Conservation (phyloP, 768 basidiomycete species). For the Hericium coralloides region DNA sequence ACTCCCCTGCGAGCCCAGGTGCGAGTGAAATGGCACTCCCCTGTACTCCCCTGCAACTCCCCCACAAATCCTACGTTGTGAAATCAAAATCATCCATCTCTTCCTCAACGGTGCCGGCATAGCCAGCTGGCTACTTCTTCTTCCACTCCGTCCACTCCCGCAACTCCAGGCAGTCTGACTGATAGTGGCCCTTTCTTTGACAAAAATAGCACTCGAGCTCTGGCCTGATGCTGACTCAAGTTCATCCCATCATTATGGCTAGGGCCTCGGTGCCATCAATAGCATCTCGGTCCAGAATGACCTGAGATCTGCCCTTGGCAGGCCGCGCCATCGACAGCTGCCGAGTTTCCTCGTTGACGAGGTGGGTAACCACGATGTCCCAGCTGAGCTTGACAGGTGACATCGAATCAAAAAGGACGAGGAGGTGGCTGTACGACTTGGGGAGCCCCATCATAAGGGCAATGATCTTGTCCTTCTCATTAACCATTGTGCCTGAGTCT, state of each 20-base stretch:
- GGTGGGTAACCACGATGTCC: slow-evolving; percentile 18
- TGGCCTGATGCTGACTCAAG: not conserved
- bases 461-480: slow-evolving; percentile 22
- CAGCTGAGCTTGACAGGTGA: slow-evolving; percentile 18
- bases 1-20: too few relatives aligned
- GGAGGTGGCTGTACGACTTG: slow-evolving; percentile 18
- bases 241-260: not conserved
- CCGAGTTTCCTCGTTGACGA: slow-evolving; percentile 26
- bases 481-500: slow-evolving; percentile 13
- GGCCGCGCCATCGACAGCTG: not conserved
- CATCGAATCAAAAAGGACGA: slow-evolving; percentile 23
- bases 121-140: too few relatives aligned
- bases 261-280: not conserved
- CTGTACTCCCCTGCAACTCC: too few relatives aligned
- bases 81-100: too few relatives aligned
- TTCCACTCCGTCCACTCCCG: not conserved
- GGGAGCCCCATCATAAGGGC: slow-evolving; percentile 19
- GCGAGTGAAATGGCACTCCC: too few relatives aligned
- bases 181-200: not conserved
- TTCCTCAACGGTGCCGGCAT: too few relatives aligned
- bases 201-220: not conserved
- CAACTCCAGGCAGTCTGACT: not conserved
- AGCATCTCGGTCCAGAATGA: not conserved
- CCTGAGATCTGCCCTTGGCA: not conserved
- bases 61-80: too few relatives aligned